A percentile compares a stretch with the other conserved stretches of the same genome.
phyloP scores from a whole-genome alignment of 1,284 basidiomycete genomes.

The Abortiporus biennis region DNA sequence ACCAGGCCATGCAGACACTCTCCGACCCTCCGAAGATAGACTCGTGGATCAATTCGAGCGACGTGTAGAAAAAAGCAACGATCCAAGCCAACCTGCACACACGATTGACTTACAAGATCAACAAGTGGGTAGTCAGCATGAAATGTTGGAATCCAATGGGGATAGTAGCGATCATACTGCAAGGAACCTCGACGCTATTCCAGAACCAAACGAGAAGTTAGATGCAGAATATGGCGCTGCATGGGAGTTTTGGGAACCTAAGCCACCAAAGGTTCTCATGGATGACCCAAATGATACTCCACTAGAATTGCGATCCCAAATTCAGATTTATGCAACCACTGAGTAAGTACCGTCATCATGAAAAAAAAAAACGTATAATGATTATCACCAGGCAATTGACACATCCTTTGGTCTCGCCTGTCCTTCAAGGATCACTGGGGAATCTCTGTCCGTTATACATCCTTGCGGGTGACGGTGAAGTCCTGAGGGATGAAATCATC shows the following conservation, averaged over 20 bases:
- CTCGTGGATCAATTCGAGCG: conserved; percentile 19
- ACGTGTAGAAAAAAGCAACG: conserved; percentile 11
- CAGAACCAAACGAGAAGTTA: conserved; percentile 3
- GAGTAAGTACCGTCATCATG: conserved; percentile 33
- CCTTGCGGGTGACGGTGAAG: conserved; percentile 73
- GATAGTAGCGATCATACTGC: too few relatives aligned
- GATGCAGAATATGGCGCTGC: conserved; percentile 15
- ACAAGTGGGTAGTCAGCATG: conserved; percentile 27
- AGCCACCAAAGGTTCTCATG: conserved; percentile 56
- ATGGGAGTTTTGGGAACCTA: conserved; percentile 49
- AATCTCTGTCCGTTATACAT: conserved; percentile 81
- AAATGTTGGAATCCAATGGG: too few relatives aligned
- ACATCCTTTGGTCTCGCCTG: conserved; percentile 77
- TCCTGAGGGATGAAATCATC: conserved; percentile 78
- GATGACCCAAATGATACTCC: conserved; percentile 38
- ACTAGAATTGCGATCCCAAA: conserved; percentile 56
- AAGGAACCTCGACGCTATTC: background rate
- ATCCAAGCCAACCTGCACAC: conserved; percentile 14
- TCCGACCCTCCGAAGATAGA: conserved; percentile 30
- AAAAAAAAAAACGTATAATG: background rate
- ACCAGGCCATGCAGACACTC: conserved; percentile 46
- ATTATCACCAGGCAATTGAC: conserved; percentile 53
- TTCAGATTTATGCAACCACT: conserved; percentile 81
- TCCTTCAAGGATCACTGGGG: conserved; percentile 73
- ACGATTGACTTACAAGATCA: conserved; percentile 17